Base-by-base conservation (phyloP, 352 stramenopile species). In the Phytophthora melonis region DNA sequence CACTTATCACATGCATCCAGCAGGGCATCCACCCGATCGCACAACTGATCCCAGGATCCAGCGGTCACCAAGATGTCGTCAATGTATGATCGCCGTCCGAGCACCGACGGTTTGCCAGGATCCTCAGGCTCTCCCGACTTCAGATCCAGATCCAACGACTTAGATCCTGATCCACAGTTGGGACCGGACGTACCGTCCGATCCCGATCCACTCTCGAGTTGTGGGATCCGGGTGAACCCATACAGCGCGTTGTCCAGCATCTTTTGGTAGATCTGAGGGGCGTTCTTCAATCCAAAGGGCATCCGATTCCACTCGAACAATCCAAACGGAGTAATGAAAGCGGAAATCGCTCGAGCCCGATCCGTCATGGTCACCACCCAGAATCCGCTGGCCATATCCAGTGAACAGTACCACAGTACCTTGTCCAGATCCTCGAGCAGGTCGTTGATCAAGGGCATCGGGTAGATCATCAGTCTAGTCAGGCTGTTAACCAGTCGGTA, bases 21-120 rank as follows among this genome's bases (percentile, higher is more conserved):
- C 1, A 45, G 36, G 18, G 10, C 36, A 5, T 45, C 36, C 5
- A 18, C 36, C 8, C 36, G 36, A 8, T 14, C 36, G 27, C 27
- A 68, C 1, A 64, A 18, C 0, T 60, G 63, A 5, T 70, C 67
- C 36, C 36, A 45, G 10, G 36, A 45, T 45, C 36, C 14, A 18
- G 10, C 36, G 10, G 36, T 45, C 36, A 45, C 36, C 5, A 45
- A 45, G 1, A 45, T 45, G 36, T 45, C 36, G 14, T 45, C 36
- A 16, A 45, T 45, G 14, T 45, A 45, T 1, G 36, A 45, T 45
- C 36, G 9, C 1, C 36, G 36, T 45, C 36, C 36, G 0, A 45
- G 14, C 9, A 45, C 36, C 1, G 36, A 45, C 14, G 36, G 36
- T 3, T 16, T 13, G 14, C 36, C 36, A 45, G 36, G 36, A 3